Evolutionary conservation across 2,329 filamentous ascomycete genomes (phyloP).

Genomic region (Stagonosporopsis chrysanthemi): DNA sequence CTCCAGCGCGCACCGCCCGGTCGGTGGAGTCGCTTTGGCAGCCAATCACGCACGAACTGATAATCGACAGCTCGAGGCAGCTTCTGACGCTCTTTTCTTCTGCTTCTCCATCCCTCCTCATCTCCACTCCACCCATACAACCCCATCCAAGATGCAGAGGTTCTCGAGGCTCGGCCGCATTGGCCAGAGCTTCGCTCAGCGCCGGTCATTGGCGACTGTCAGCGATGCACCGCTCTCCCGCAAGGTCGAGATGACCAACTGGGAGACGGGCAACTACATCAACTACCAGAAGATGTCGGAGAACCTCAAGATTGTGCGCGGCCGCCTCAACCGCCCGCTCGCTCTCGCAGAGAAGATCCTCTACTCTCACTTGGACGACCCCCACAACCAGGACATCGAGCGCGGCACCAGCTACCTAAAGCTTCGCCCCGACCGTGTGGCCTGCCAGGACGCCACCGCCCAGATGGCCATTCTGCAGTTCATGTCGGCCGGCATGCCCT

Average conservation of each 20-base stretch:
- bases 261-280: conserved; percentile 95
- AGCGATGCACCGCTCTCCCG: conserved; percentile 85
- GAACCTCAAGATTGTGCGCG: conserved; percentile 90
- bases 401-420: conserved; percentile 95
- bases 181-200: conserved; percentile 70
- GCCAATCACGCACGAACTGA: conserved; percentile 42
- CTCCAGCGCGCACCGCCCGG: conserved; percentile 30
- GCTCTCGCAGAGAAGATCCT: conserved; percentile 98
- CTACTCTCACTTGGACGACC: conserved; percentile 98
- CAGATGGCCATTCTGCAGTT: conserved; percentile 99
- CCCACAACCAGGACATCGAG: conserved; percentile 94
- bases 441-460: conserved; percentile 98
- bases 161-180: conserved; percentile 74
- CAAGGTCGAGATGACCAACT: conserved; percentile 98
- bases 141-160: conserved; percentile 68
- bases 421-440: conserved; percentile 95
- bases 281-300: conserved; percentile 99
- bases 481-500: conserved; percentile 98
- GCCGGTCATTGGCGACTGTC: conserved; percentile 78
- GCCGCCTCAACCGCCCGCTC: conserved; percentile 88
- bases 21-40: conserved; percentile 24
- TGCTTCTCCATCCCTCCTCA: conserved; percentile 42
- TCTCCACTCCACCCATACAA: conserved; percentile 49
- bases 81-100: conserved; percentile 49
- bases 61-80: conserved; percentile 39